phyloP scores from a whole-genome alignment of 1,284 basidiomycete species.

The Inonotus hispidus region DNA sequence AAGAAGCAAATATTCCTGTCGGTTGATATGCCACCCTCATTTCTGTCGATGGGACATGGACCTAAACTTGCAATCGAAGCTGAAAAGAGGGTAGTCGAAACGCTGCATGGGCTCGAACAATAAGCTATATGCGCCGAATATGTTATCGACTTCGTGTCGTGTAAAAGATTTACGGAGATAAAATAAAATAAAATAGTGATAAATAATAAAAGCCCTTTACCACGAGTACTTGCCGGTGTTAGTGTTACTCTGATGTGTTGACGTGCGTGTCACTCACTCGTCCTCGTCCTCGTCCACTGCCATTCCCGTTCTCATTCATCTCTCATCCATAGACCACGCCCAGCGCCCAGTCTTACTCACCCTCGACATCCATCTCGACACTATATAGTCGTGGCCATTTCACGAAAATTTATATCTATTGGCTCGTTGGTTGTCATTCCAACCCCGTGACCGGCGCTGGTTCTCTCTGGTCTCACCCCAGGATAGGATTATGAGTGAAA shows the following conservation, averaged over 20 bases:
- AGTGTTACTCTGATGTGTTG: not conserved
- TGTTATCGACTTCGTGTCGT: not conserved
- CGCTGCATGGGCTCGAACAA: slow-evolving; percentile 40
- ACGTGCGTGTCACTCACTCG: not conserved
- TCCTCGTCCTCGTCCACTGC: not conserved
- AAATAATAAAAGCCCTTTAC: not conserved
- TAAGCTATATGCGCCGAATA: slow-evolving; percentile 8
- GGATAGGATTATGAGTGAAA: slow-evolving; percentile 12
- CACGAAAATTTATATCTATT: not conserved
- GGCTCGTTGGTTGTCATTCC: not conserved
- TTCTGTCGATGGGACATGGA: slow-evolving; percentile 41
- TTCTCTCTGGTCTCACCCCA: not conserved
- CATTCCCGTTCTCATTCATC: not conserved
- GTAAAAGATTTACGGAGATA: too few species aligned
- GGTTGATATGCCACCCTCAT: slow-evolving; percentile 50
- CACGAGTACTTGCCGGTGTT: too few species aligned
- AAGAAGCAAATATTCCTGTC: slow-evolving; percentile 67
- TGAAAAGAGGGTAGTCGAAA: slow-evolving; percentile 51
- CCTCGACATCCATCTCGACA: not conserved
- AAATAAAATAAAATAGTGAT: not conserved
- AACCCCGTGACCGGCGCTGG: not conserved
- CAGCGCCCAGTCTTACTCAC: not conserved
- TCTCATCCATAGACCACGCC: not conserved
- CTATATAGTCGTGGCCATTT: not conserved
- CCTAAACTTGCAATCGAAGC: slow-evolving; percentile 44